A percentile compares a stretch with the other conserved stretches of the same genome.
These are phyloP conservation scores for Trichoderma koningii DNA, from an alignment of 2,329 filamentous ascomycete genomes.

Conservation along the genomic window DNA sequence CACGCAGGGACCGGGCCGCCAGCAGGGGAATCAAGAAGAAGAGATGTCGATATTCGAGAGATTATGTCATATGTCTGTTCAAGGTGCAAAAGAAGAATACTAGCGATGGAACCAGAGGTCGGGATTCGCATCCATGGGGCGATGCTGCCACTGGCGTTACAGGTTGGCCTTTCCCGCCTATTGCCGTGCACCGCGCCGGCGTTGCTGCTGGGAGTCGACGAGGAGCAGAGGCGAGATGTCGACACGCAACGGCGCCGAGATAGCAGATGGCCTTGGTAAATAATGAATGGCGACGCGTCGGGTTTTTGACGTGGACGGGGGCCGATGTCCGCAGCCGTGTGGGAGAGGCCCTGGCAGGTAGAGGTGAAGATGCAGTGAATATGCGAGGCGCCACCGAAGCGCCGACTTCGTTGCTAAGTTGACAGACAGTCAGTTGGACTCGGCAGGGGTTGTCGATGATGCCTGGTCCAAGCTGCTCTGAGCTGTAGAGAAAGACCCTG, in stretches of 20 bases:
- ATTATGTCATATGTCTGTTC: not conserved
- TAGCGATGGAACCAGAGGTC: not conserved
- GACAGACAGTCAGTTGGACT: no score
- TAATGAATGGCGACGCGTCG: no score
- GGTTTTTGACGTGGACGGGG: no score
- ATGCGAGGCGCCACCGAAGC: no score
- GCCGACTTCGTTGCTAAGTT: no score
- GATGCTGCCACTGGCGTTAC: slow-evolving; percentile 5
- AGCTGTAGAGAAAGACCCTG: no score
- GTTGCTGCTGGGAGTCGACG: not conserved
- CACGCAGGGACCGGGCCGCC: not conserved
- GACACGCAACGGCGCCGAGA: not conserved
- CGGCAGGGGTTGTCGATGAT: no score
- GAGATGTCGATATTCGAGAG: not conserved
- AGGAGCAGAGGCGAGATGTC: not conserved
- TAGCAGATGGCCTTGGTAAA: not conserved
- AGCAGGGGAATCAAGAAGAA: not conserved
- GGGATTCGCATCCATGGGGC: slow-evolving; percentile 2
- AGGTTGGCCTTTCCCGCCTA: not conserved
- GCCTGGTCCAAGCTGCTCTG: no score
- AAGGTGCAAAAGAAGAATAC: not conserved
- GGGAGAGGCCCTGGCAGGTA: no score
- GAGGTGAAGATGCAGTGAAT: no score
- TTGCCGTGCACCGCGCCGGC: not conserved
- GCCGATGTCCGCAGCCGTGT: no score